These are phyloP conservation scores for Parietaria judaica DNA, from an alignment of 306 rosid genomes.

Conservation along the genomic window DNA sequence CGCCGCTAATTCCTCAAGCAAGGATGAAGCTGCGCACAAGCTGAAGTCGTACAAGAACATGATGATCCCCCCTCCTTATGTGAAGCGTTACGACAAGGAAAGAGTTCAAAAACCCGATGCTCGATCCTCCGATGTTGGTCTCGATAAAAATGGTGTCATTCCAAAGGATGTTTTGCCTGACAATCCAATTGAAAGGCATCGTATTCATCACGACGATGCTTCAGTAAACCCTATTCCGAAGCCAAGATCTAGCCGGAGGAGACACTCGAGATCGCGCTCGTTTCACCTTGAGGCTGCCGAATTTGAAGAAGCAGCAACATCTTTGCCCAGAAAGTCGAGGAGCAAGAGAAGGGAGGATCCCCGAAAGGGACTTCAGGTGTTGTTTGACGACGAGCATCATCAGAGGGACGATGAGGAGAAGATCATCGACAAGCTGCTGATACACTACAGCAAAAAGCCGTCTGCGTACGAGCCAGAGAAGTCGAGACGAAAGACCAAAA, in stretches of 20 bases:
- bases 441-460: constrained; percentile 79
- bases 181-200: constrained; percentile 38
- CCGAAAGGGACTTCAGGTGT: constrained; percentile 59
- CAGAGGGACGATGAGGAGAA: constrained; percentile 70
- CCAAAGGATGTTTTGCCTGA: constrained; percentile 27
- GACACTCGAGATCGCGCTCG: constrained; percentile 57
- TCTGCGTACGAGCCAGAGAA: constrained; percentile 42
- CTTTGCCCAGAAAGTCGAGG: constrained; percentile 48
- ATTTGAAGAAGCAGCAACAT: constrained; percentile 35
- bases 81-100: constrained; percentile 47
- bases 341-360: constrained; percentile 58
- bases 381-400: constrained; percentile 62
- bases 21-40: constrained; percentile 46
- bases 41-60: constrained; percentile 32
- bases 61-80: constrained; percentile 79
- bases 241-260: constrained; percentile 59
- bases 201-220: constrained; percentile 25
- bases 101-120: constrained; percentile 32
- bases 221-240: constrained; percentile 35
- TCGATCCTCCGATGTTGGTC: constrained; percentile 20
- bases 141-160: constrained; percentile 20
- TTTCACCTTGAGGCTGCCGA: constrained; percentile 27
- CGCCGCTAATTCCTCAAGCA: constrained; percentile 19
- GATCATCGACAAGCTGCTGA: constrained; percentile 71
- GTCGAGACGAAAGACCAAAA: constrained; percentile 52